Base-by-base conservation (phyloP, 2,329 filamentous ascomycete genomes). In the Lojkania enalia region DNA sequence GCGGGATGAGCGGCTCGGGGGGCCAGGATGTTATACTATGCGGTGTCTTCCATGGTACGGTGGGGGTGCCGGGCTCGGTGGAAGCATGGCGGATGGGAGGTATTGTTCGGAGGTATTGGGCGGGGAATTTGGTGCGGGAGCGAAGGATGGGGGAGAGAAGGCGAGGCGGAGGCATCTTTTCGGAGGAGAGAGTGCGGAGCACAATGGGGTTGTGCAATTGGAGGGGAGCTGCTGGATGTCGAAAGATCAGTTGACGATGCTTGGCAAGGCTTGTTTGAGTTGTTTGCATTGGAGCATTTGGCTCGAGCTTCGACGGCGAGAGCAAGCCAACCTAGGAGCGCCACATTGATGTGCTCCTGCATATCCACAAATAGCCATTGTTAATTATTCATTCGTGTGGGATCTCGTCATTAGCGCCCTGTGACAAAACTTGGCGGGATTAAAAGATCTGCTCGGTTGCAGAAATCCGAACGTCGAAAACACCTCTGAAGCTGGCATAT, bases 11-110 rank as follows among this genome's bases (percentile, higher is more conserved):
- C 20, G 59, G 61, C 45, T 66, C 64, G n/a, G 66, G 66, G 7
- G 66, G 60, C 66, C 66, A 69, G 33, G 54, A 41, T 27, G 54
- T 57, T 46, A 69, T 60, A 39, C 66, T 69, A 18, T 64, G 65
- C 9, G 66, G 66, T 44, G 66, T 69, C 49, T 69, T 69, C 66
- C 66, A 69, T 25, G 66, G 66, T 20, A 69, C 57, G 20, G 62
- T 60, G 20, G 64, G 58, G 36, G 37, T 21, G 3, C 36, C 44
- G 14, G 54, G 47, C 21, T 56, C 52, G 42, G 57, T 63, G 15
- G 63, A 64, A 30, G 56, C 61, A 29, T 51, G 50, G 39, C 62
- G 58, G 32, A 54, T 21, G 13, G 51, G 42, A 20, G 48, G 39
- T 39, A 53, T 49, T 29, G 56, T 51, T 20, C 56, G 59, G 11